Base-by-base conservation (phyloP, 306 rosid genomes). In the Hylodesmum podocarpum region DNA sequence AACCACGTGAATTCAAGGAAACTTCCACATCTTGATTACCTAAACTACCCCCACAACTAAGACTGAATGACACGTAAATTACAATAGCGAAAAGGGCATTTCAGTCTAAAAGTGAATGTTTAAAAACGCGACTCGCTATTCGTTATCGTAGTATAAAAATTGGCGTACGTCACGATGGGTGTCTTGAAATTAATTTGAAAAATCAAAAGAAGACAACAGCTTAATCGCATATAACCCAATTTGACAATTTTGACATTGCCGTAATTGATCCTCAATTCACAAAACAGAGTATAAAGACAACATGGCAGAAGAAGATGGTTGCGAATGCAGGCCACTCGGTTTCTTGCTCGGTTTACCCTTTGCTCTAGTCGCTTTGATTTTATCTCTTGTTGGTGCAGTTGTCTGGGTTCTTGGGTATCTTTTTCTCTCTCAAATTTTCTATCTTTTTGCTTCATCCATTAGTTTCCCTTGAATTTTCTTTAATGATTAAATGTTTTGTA, bases 241-340 rank as follows among this genome's bases (percentile, higher is more conserved):
- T 49, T 47, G 25, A n/a, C n/a, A n/a, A n/a, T n/a, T n/a, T n/a
- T n/a, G n/a, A n/a, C 63, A 33, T 66, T 19, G 28, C 15, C 5
- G 22, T 63, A 13, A 0, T 34, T 22, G 15, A 46, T 67, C 16
- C 65, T 12, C 66, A 44, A 36, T 82, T 51, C 54, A 18, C 3
- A 46, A 2, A 66, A 12, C 46, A 44, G 31, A 6, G 24, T 3
- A 21, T 5, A 29, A 33, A 68, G 46, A 76, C 39, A 41, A 2
- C 65, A 88, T 87, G 91, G 92, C 73, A 77, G 95, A 81, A 4
- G 61, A 69, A 9, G n/a, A n/a, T n/a, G 81, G 49, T 66, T 92
- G 97, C 81, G 90, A 81, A 65, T 94, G 98, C 84, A 89, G 90
- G 79, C 97, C 97, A 11, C 74, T 91, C 47, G 98, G 97, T 24